phyloP scores from a whole-genome alignment of 345 rosid species.

The Erysimum cheiranthoides region DNA sequence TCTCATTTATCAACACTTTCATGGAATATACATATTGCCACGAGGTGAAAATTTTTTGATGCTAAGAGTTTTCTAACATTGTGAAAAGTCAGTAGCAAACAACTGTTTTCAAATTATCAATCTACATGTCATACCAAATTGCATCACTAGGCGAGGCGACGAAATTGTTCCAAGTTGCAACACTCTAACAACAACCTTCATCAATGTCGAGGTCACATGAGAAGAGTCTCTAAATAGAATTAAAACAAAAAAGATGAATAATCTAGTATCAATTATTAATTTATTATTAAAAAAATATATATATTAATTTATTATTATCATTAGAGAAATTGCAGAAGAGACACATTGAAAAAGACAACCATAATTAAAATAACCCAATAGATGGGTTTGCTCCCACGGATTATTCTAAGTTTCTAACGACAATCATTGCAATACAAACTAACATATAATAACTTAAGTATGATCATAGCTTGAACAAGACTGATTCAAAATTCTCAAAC shows the following conservation, averaged over 20 bases:
- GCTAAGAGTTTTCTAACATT: neutral
- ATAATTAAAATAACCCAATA: slow-evolving; percentile 47
- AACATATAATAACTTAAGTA: neutral
- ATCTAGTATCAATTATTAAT: neutral
- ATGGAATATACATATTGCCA: neutral
- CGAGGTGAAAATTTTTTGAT: neutral
- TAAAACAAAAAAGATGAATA: neutral
- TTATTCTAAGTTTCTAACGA: slow-evolving; percentile 45
- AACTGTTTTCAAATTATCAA: neutral
- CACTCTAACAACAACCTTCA: slow-evolving; percentile 35
- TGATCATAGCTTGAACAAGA: slow-evolving; percentile 27
- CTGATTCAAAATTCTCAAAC: slow-evolving; percentile 31
- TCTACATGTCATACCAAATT: slow-evolving; percentile 13
- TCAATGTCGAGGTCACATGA: slow-evolving; percentile 18
- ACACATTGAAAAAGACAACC: slow-evolving; percentile 43
- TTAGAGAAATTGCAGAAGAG: slow-evolving; percentile 37
- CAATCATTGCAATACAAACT: slow-evolving; percentile 42
- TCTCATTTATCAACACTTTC: neutral
- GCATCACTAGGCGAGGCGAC: slow-evolving; percentile 18
- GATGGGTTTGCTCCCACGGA: slow-evolving; percentile 46
- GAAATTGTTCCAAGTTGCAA: slow-evolving; percentile 34
- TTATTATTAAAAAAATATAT: no score
- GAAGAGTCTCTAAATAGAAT: neutral
- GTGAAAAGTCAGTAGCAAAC: neutral
- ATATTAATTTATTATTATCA: slow-evolving; percentile 25